These are phyloP conservation scores for Cocos nucifera DNA, from an alignment of 176 grass and related monocot species.

Conservation along the genomic window DNA sequence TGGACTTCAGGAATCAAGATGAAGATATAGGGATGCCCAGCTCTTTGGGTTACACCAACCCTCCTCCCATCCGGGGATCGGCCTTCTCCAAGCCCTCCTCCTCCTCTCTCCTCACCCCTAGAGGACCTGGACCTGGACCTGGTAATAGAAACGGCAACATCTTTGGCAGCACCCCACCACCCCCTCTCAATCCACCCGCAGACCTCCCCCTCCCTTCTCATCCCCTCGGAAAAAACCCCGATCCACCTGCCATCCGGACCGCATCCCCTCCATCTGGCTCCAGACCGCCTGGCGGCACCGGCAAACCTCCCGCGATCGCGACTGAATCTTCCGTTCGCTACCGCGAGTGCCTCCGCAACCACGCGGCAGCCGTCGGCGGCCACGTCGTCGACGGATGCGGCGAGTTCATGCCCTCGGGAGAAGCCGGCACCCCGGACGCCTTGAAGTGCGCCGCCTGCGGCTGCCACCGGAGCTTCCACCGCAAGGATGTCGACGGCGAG, in stretches of 20 bases:
- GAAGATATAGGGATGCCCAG: conserved; percentile 4
- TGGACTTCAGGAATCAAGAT: background rate
- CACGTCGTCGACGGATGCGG: conserved; percentile 66
- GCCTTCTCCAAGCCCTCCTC: conserved; percentile 7
- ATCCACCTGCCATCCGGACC: conserved; percentile 8
- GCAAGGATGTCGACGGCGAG: conserved; percentile 9
- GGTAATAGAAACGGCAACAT: conserved; percentile 9
- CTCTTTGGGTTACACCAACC: conserved; percentile 2
- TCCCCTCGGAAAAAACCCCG: background rate
- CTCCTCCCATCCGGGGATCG: conserved; percentile 1
- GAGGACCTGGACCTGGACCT: background rate
- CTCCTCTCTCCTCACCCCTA: background rate
- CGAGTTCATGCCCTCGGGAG: conserved; percentile 54
- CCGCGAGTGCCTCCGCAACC: conserved; percentile 69
- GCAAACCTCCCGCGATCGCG: too few species aligned
- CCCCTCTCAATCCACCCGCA: conserved; percentile 17
- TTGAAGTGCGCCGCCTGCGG: conserved; percentile 21
- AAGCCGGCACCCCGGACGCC: conserved; percentile 4
- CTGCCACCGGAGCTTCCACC: conserved; percentile 23
- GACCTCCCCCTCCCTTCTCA: too few species aligned
- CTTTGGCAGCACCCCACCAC: background rate
- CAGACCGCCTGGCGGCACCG: too few species aligned
- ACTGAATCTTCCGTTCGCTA: conserved; percentile 10
- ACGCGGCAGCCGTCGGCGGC: conserved; percentile 40
- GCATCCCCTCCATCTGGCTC: background rate